Base-by-base conservation (phyloP, 371 early-diverging fungal species). In the Mucor saturninus region DNA sequence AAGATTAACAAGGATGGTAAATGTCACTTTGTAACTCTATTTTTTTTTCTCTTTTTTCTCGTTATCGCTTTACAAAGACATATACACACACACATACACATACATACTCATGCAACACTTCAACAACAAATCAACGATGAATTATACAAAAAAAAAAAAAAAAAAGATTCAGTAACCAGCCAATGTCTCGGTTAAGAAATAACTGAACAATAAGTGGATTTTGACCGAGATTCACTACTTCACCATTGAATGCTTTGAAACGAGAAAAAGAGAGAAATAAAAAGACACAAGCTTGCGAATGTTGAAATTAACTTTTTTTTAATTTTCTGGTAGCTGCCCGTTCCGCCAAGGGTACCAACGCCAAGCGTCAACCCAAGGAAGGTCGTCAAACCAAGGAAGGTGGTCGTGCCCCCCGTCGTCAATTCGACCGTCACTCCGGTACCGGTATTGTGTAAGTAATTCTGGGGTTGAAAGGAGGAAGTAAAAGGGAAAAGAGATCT, bases 371-470 rank as follows among this genome's bases (percentile, higher is more conserved):
- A 56, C 5, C 46, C 46, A 46, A 46, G 46, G 54, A 45, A 43
- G 57, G 51, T 37, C 79, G 83, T 62, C 88, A 86, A n/a, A 64
- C 72, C 83, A 61, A 74, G 77, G 64, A 75, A 42, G 84, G 79
- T 65, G 71, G 74, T 68, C 77, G 70, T 56, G 79, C 77, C 62
- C 77, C 76, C 70, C 75, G 76, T 60, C 82, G 91, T 70, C 87
- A 89, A 74, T 89, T 85, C 74, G 95, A 95, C 74, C 91, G 95
- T 68, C 92, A 90, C 80, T 84, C 84, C 65, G 91, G 83, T 65
- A 87, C 89, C 48, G 93, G 88, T 67, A 76, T 83, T 73, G 79
- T 75, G 86, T 83, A 77, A 76, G 83, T 74, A 14, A 31, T 30
- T 11, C 14, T 56, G 39, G 31, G 32, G 21, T 21, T 21, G 11